These are phyloP conservation scores for Magnolia sinica DNA, from an alignment of 164 flowering plant genomes.

Conservation along the genomic window DNA sequence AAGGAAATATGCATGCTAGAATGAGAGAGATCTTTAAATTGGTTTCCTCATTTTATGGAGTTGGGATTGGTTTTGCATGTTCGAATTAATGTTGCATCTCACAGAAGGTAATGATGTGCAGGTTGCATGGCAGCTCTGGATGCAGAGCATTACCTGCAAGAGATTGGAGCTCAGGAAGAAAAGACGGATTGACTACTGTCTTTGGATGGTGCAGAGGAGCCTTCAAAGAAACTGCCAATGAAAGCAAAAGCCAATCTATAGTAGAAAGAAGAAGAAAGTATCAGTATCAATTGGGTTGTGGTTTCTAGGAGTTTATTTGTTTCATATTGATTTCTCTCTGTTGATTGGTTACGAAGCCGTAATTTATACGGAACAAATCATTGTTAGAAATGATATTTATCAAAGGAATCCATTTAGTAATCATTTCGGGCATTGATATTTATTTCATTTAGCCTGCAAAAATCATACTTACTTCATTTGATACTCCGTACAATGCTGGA, in stretches of 20 bases:
- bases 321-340: no score
- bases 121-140: conserved; percentile 98
- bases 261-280: conserved; percentile 2
- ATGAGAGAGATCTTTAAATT: no score
- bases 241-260: conserved; percentile 18
- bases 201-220: conserved; percentile 1
- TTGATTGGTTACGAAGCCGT: no score
- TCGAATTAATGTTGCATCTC: not conserved
- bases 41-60: not conserved
- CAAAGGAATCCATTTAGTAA: no score
- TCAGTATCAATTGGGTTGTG: not conserved
- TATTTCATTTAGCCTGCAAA: no score
- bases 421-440: no score
- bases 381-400: no score
- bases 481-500: no score
- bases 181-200: conserved; percentile 64
- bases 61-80: not conserved
- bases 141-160: conserved; percentile 94
- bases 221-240: not conserved
- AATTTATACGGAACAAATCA: no score
- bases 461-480: no score
- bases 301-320: no score
- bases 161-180: conserved; percentile 70
- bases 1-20: no score
- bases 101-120: conserved; percentile 24